Percentiles rank a stretch among this genome's conserved stretches.
These are phyloP conservation scores for Arthromyces matolae DNA, from an alignment of 768 basidiomycete genomes.

Conservation along the genomic window DNA sequence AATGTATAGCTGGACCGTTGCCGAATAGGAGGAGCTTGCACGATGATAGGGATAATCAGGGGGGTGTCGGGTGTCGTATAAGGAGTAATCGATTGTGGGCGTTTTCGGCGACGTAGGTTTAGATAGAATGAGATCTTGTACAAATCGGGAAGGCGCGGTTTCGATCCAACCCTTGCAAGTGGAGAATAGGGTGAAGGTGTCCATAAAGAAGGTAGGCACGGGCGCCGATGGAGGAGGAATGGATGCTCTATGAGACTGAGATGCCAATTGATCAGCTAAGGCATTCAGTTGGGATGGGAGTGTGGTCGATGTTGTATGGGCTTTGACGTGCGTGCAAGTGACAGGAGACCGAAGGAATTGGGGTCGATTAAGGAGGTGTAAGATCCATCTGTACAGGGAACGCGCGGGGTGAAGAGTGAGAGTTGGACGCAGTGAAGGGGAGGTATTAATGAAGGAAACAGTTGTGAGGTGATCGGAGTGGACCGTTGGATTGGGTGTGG, in stretches of 20 bases:
- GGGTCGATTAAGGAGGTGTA: not conserved
- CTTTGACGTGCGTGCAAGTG: not conserved
- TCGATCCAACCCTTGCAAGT: not conserved
- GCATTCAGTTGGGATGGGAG: not conserved
- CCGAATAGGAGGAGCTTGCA: not conserved
- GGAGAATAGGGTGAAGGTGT: not conserved
- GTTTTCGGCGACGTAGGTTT: not conserved
- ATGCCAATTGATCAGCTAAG: not conserved
- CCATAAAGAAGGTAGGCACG: not conserved
- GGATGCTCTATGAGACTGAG: not conserved
- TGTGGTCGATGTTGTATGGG: not conserved
- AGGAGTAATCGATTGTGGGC: not conserved
- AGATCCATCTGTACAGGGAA: not conserved
- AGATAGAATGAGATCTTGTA: not conserved
- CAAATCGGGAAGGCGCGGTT: not conserved
- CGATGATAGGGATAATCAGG: not conserved
- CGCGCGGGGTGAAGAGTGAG: not conserved
- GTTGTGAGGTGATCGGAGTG: not conserved
- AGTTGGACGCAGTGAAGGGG: not conserved
- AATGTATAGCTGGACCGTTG: not conserved
- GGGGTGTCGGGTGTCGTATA: not conserved
- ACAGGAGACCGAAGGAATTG: no score
- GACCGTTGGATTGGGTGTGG: not conserved
- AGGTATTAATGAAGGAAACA: not conserved
- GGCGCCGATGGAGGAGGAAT: not conserved